Evolutionary conservation across 495 filamentous ascomycete species (phyloP).

Genomic region (Sordaria brevicollis): DNA sequence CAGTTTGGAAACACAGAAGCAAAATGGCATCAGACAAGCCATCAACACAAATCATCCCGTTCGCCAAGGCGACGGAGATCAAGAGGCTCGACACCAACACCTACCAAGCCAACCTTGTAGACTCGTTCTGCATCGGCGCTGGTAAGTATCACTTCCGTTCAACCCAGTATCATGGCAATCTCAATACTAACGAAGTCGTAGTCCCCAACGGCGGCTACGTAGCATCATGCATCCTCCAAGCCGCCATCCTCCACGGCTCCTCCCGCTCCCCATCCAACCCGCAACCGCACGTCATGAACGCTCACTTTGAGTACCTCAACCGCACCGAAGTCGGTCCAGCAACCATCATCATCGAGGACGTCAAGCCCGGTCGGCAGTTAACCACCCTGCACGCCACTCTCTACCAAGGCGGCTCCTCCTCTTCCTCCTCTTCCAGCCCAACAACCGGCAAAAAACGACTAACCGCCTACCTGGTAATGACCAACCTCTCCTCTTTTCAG

Average conservation of each 20-base stretch:
- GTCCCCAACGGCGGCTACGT: slow-evolving; percentile 82
- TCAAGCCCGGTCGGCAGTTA: slow-evolving; percentile 61
- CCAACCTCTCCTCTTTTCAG: slow-evolving; percentile 45
- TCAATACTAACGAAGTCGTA: slow-evolving; percentile 12
- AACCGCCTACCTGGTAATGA: slow-evolving; percentile 59
- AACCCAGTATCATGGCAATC: not conserved
- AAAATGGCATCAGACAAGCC: not conserved
- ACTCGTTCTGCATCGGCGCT: slow-evolving; percentile 61
- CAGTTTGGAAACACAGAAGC: not conserved
- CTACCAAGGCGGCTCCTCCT: slow-evolving; percentile 19
- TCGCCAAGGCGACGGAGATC: slow-evolving; percentile 32
- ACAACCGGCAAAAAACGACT: slow-evolving; percentile 6
- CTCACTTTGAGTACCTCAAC: slow-evolving; percentile 67
- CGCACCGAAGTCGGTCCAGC: slow-evolving; percentile 56
- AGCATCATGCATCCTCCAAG: slow-evolving; percentile 48
- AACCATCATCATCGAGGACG: slow-evolving; percentile 53
- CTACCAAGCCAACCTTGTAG: slow-evolving; percentile 47
- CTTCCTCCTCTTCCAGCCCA: not conserved
- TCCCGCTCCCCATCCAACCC: slow-evolving; percentile 42
- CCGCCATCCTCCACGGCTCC: slow-evolving; percentile 51
- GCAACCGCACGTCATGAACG: slow-evolving; percentile 51
- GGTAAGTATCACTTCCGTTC: slow-evolving; percentile 27
- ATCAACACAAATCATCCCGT: slow-evolving; percentile 7
- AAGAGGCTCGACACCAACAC: slow-evolving; percentile 46
- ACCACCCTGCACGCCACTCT: slow-evolving; percentile 63